Conservation (phyloP, 805 yeast species). For the Alloascoidea hylecoeti region DNA sequence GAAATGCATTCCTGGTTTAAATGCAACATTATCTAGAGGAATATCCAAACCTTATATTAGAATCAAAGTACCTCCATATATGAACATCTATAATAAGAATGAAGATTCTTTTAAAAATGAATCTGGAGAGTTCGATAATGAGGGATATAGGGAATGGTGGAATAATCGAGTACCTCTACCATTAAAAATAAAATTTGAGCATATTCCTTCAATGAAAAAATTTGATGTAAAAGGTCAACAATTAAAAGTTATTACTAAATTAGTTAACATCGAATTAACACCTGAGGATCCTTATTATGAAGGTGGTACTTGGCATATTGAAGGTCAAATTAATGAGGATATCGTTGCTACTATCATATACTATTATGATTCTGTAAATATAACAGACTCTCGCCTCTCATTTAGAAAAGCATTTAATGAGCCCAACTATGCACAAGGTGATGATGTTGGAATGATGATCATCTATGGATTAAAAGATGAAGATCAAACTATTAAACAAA, state of each 20-base stretch:
- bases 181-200: neutral
- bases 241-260: slow-evolving; percentile 23
- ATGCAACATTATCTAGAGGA: slow-evolving; percentile 15
- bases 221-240: slow-evolving; percentile 6
- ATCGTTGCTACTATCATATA: slow-evolving; percentile 26
- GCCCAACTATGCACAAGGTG: slow-evolving; percentile 22
- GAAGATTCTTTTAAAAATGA: slow-evolving; percentile 10
- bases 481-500: slow-evolving; percentile 12
- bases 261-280: slow-evolving; percentile 25
- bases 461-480: slow-evolving; percentile 19
- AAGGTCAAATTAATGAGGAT: slow-evolving; percentile 25
- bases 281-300: slow-evolving; percentile 23
- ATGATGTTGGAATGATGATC: slow-evolving; percentile 12
- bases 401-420: slow-evolving; percentile 19
- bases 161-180: neutral
- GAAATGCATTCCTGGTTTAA: slow-evolving; percentile 18
- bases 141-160: slow-evolving; percentile 4
- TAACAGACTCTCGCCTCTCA: slow-evolving; percentile 18
- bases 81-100: slow-evolving; percentile 13
- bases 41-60: too few species aligned
- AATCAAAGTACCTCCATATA: too few species aligned
- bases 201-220: neutral
- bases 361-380: slow-evolving; percentile 26
- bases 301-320: slow-evolving; percentile 30
- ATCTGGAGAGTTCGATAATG: slow-evolving; percentile 6